These are phyloP conservation scores for Leccinum boreale DNA, from an alignment of 768 basidiomycete species.

Conservation along the genomic window DNA sequence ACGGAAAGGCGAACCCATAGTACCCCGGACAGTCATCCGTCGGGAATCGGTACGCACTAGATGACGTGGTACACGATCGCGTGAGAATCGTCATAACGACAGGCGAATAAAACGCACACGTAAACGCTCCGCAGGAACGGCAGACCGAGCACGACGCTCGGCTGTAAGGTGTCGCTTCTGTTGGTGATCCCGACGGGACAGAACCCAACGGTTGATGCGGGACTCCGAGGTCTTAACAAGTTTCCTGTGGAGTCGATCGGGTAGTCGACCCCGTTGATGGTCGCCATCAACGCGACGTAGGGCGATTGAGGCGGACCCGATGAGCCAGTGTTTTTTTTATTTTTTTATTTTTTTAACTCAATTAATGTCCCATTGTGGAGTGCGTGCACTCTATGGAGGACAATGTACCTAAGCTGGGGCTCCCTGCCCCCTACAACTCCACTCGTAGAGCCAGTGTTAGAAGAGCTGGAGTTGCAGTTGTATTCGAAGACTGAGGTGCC, in stretches of 20 bases:
- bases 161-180: slow-evolving; percentile 10
- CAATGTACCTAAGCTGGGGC: no score
- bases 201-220: background rate
- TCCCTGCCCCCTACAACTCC: no score
- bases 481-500: slow-evolving; percentile 6
- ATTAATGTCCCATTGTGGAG: no score
- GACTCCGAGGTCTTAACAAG: slow-evolving; percentile 15
- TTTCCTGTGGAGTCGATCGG: slow-evolving; percentile 25
- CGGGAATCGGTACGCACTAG: slow-evolving; percentile 32
- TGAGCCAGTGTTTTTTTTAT: background rate
- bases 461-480: slow-evolving; percentile 11
- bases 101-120: slow-evolving; percentile 11
- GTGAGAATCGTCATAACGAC: background rate
- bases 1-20: slow-evolving; percentile 31
- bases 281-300: slow-evolving; percentile 24
- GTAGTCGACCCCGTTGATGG: slow-evolving; percentile 33
- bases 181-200: slow-evolving; percentile 25
- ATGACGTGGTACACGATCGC: background rate
- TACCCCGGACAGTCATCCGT: slow-evolving; percentile 28
- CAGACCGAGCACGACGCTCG: slow-evolving; percentile 17
- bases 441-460: background rate
- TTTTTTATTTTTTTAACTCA: no score
- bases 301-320: slow-evolving; percentile 9
- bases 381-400: no score
- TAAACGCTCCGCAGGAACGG: slow-evolving; percentile 33